Percentiles rank a stretch among this genome's conserved stretches.
These are phyloP conservation scores for Populus nigra DNA, from an alignment of 345 rosid species.

Conservation along the genomic window DNA sequence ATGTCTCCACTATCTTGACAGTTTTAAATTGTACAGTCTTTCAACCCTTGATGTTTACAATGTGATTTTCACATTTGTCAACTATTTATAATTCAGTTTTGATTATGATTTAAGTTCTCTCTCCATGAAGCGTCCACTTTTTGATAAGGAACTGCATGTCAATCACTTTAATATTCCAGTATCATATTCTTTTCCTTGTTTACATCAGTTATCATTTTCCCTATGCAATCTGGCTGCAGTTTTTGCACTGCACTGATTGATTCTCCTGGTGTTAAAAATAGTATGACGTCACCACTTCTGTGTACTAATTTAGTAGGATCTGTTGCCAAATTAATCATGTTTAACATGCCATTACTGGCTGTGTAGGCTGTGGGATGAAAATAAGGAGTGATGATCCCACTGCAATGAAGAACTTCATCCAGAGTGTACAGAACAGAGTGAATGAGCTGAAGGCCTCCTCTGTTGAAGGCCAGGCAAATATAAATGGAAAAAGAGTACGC, in stretches of 20 bases:
- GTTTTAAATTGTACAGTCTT: slow-evolving; percentile 61
- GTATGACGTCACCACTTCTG: background rate
- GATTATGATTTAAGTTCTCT: no score
- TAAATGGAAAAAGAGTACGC: slow-evolving; percentile 60
- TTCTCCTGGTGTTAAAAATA: background rate
- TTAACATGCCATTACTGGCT: background rate
- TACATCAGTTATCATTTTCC: background rate
- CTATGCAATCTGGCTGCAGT: no score
- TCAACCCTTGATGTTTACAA: background rate
- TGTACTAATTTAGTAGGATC: background rate
- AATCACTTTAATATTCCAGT: background rate
- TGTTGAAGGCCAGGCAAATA: slow-evolving; percentile 37
- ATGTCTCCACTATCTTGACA: slow-evolving; percentile 72
- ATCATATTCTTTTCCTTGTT: background rate
- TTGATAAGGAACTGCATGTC: background rate
- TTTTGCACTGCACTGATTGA: no score
- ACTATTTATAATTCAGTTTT: background rate
- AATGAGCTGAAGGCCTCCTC: slow-evolving; percentile 61
- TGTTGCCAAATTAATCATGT: background rate
- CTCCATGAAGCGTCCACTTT: background rate
- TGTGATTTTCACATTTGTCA: background rate
- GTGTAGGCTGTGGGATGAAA: slow-evolving; percentile 89
- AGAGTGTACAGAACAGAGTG: slow-evolving; percentile 70
- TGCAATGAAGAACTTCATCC: slow-evolving; percentile 78
- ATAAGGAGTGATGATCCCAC: slow-evolving; percentile 83